Evolutionary conservation across 2,329 filamentous ascomycete genomes (phyloP), one percentile per base, ranked within the genome.

Genomic region (Hypomyces rosellus): DNA sequence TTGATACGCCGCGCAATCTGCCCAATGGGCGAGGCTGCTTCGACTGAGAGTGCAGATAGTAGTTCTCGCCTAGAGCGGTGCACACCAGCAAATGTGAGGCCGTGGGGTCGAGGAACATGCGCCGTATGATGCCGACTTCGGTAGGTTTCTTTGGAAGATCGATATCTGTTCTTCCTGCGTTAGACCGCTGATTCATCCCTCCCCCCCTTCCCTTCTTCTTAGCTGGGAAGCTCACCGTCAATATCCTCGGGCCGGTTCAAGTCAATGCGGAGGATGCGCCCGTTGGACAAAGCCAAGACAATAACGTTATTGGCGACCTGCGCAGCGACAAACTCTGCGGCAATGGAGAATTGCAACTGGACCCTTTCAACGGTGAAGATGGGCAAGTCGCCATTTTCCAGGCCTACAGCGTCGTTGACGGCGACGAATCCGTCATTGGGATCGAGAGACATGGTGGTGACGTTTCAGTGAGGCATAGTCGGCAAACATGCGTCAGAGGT

Each of bases 291-390:
- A 38, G 93, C 93, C 46, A 99, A 77, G 18, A 97, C 84, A 51
- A 99, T 80, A 54, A 97, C 91, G 74, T 99, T 96, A 70, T 99
- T 97, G 57, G 92, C 91, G 50, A 97, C 92, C 69, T 96, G 91
- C 38, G 91, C 91, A 15, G 93, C 91, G 44, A 96, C 93, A 65
- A 99, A 97, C 69, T 96, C 89, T 57, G 92, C 90, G 2, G 92
- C 89, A 62, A 97, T 86, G 53, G 89, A 86, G 76, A 99, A 99
- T 67, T 93, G 88, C 55, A 97, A 83, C 74, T 95, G 86, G 37
- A 97, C 93, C 55, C 82, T 84, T 71, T 96, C 88, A 65, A 97
- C 84, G 65, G 93, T 88, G 75, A 99, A 99, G 71, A 99, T 95
- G 59, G 92, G 91, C 52, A 92, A 74, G 50, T 84, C 77, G 60